Conservation (phyloP, 2,329 filamentous ascomycete genomes). For the Colletotrichum sp. region DNA sequence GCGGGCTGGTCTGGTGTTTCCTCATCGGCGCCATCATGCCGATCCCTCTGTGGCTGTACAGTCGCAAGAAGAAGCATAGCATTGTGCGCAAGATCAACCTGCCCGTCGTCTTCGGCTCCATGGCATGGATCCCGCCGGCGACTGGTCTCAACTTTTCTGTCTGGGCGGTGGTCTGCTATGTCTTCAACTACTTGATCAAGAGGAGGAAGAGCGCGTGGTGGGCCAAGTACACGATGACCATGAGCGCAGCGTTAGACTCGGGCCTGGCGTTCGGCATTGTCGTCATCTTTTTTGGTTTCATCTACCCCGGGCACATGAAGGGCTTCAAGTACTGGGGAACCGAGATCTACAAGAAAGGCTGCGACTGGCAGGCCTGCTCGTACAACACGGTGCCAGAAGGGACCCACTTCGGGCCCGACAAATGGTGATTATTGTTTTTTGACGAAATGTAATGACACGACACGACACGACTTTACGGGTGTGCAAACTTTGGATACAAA, state of each 20-base stretch:
- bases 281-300: conserved; percentile 83
- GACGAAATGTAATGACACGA: not conserved
- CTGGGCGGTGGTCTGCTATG: conserved; percentile 83
- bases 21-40: conserved; percentile 77
- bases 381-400: conserved; percentile 70
- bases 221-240: conserved; percentile 90
- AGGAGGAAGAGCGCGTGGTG: conserved; percentile 78
- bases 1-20: conserved; percentile 82
- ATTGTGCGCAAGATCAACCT: conserved; percentile 80
- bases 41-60: conserved; percentile 75
- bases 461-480: not conserved
- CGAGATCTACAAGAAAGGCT: conserved; percentile 82
- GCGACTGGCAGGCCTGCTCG: conserved; percentile 83
- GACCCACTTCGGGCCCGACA: conserved; percentile 68
- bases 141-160: conserved; percentile 88
- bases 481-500: not conserved
- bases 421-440: conserved; percentile 48
- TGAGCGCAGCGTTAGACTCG: conserved; percentile 83
- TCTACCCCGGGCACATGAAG: conserved; percentile 79
- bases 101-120: conserved; percentile 81
- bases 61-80: conserved; percentile 61
- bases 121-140: conserved; percentile 87
- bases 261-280: conserved; percentile 84
- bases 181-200: conserved; percentile 82
- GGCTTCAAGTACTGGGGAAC: conserved; percentile 89